phyloP scores from a whole-genome alignment of 768 basidiomycete genomes.

The Cystofilobasidium capitatum region DNA sequence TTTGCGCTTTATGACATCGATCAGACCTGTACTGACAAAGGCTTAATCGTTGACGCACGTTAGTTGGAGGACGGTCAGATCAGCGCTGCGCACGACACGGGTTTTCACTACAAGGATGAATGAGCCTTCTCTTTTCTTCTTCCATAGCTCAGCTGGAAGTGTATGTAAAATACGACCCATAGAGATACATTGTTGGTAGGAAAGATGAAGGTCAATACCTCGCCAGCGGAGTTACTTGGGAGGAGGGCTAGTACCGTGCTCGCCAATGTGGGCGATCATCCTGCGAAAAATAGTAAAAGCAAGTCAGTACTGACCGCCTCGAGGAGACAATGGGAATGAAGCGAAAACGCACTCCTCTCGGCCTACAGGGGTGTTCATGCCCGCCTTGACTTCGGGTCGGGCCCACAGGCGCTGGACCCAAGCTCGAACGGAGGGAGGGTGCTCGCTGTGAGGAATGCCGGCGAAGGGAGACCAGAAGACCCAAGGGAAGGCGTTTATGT shows the following conservation, averaged over 20 bases:
- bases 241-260: too few species aligned
- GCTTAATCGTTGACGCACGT: neutral
- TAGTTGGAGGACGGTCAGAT: neutral
- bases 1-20: too few species aligned
- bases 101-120: neutral
- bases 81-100: neutral
- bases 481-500: conserved; percentile 25
- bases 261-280: too few species aligned
- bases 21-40: neutral
- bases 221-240: too few species aligned
- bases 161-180: too few species aligned
- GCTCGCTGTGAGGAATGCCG: neutral
- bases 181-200: too few species aligned
- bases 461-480: conserved; percentile 22
- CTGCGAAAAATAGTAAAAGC: too few species aligned
- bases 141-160: too few species aligned
- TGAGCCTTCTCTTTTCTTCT: too few species aligned
- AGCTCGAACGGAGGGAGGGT: conserved; percentile 9
- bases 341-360: neutral
- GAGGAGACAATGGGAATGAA: neutral
- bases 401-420: conserved; percentile 22
- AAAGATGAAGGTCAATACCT: too few species aligned
- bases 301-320: too few species aligned
- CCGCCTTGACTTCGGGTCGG: conserved; percentile 4
- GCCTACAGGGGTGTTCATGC: neutral